Percentiles rank a stretch among this genome's conserved stretches.
phyloP scores from a whole-genome alignment of 176 grass and related monocot species.

The Themeda triandra region DNA sequence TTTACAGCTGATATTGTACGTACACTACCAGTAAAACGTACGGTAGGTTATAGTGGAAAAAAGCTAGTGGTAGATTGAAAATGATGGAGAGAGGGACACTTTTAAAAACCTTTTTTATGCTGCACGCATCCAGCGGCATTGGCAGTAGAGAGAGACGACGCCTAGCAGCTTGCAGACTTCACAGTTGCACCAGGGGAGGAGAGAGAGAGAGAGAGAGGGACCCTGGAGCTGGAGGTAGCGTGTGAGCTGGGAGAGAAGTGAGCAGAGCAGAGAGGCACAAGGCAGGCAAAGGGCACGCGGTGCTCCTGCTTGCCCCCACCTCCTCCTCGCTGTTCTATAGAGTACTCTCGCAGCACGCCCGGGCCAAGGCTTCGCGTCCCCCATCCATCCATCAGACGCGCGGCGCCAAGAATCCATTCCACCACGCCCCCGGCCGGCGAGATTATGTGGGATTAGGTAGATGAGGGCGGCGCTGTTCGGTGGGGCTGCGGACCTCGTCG shows the following conservation, averaged over 20 bases:
- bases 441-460: constrained; percentile 64
- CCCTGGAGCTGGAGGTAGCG: too few relatives aligned
- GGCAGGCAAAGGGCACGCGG: constrained; percentile 30
- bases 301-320: constrained; percentile 29
- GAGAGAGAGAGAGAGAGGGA: too few relatives aligned
- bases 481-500: constrained; percentile 34
- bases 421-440: background rate
- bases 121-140: constrained; percentile 77
- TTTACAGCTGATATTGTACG: background rate
- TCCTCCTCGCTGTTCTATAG: constrained; percentile 26
- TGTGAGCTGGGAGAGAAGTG: too few relatives aligned
- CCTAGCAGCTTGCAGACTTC: too few relatives aligned
- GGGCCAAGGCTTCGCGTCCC: background rate
- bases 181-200: too few relatives aligned
- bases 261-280: constrained; percentile 5
- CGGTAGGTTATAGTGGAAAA: background rate
- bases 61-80: constrained; percentile 11
- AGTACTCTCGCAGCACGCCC: constrained; percentile 21
- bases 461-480: constrained; percentile 81
- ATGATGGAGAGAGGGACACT: constrained; percentile 27
- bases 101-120: constrained; percentile 80
- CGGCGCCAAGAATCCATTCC: constrained; percentile 12
- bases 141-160: constrained; percentile 10
- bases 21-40: background rate
- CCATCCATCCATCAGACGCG: background rate